phyloP scores from a whole-genome alignment of 331 rosid genomes.

The Rhamnella rubrinervis region DNA sequence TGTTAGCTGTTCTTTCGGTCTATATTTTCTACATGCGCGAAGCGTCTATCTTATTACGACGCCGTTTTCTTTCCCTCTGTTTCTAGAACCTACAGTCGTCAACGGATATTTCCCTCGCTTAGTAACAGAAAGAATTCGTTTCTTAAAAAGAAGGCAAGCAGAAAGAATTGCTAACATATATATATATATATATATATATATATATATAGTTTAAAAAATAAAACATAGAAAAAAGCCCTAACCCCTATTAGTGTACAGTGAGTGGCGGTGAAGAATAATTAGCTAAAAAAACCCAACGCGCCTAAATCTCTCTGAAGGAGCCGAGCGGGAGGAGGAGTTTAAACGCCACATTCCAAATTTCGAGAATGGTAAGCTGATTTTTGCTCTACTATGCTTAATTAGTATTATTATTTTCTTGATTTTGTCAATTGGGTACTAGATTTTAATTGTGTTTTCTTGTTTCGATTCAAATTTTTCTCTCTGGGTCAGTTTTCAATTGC shows the following conservation, averaged over 20 bases:
- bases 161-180: neutral
- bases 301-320: neutral
- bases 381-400: constrained; percentile 7
- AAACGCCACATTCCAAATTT: constrained; percentile 19
- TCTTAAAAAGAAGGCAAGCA: too few relatives aligned
- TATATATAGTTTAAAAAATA: neutral
- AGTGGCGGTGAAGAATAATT: neutral
- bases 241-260: neutral
- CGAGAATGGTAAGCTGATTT: constrained; percentile 50
- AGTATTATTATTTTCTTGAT: neutral
- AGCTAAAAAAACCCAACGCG: constrained; percentile 1
- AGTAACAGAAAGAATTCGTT: neutral
- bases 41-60: neutral
- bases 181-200: neutral
- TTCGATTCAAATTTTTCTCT: constrained; percentile 4
- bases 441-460: neutral
- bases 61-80: neutral
- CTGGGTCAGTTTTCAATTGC: constrained; percentile 81
- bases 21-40: too few relatives aligned
- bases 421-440: too few relatives aligned
- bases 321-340: neutral
- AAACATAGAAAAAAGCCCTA: constrained; percentile 2
- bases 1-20: too few relatives aligned
- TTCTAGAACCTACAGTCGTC: neutral
- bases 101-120: constrained; percentile 2